A percentile compares a stretch with the other conserved stretches of the same genome.
phyloP scores from a whole-genome alignment of 306 rosid genomes.

The Prunus persica region Prunus_persica_NCBIv2 NC_034014.1:8468001-8468500 shows the following conservation, averaged over 20 bases:
- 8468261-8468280: not conserved
- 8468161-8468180: not conserved
- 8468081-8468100: constrained; percentile 39
- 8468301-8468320: not conserved
- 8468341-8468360: not conserved
- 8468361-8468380: not conserved
- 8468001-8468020: constrained; percentile 31
- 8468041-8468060: constrained; percentile 42
- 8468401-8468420: not conserved
- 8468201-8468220: not conserved
- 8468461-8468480: too few species aligned
- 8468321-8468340: not conserved
- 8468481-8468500: too few species aligned
- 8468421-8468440: too few species aligned
- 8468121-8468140: not conserved
- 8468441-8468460: too few species aligned
- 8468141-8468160: not conserved
- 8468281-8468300: not conserved
- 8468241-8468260: not conserved
- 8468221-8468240: too few species aligned
- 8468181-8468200: not conserved
- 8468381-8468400: not conserved
- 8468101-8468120: not conserved
- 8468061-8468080: constrained; percentile 68
- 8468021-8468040: constrained; percentile 9